Conservation (phyloP, 257 asterid species). For the Jasminum sambac region DNA sequence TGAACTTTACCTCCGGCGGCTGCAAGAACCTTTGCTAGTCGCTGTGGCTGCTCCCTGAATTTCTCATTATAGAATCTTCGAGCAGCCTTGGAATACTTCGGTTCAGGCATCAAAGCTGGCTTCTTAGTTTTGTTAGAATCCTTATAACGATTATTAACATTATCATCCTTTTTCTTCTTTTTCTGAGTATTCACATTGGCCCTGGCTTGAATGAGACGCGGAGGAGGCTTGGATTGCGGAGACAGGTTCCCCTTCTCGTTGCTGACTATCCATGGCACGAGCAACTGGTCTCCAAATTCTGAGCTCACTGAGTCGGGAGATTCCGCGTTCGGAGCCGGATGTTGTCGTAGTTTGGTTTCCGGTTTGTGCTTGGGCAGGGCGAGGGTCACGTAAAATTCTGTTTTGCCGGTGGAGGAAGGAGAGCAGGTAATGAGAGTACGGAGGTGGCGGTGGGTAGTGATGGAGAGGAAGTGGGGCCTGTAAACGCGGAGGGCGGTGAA, state of each 20-base stretch:
- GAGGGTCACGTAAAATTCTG: conserved; percentile 66
- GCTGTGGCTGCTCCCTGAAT: conserved; percentile 80
- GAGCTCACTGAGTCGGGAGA: conserved; percentile 22
- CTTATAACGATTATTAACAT: neutral
- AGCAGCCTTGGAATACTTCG: conserved; percentile 91
- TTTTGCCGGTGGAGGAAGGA: conserved; percentile 36
- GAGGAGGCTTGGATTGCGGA: conserved; percentile 53
- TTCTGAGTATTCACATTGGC: conserved; percentile 54
- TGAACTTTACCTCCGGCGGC: conserved; percentile 78
- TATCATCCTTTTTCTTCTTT: conserved; percentile 55
- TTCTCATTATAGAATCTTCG: conserved; percentile 91
- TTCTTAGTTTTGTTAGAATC: conserved; percentile 33
- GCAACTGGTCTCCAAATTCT: conserved; percentile 45
- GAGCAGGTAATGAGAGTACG: conserved; percentile 48
- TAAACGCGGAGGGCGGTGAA: conserved; percentile 52
- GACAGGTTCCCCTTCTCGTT: conserved; percentile 67
- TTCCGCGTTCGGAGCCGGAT: conserved; percentile 29
- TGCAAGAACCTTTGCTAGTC: conserved; percentile 86
- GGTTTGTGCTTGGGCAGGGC: conserved; percentile 61
- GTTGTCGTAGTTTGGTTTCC: conserved; percentile 24
- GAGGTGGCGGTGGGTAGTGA: conserved; percentile 50
- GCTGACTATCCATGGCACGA: conserved; percentile 68
- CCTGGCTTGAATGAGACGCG: conserved; percentile 49
- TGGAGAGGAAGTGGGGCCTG: conserved; percentile 30
- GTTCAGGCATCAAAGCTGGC: conserved; percentile 39